phyloP scores from a whole-genome alignment of 108 stramenopile species.

The Conticribra weissflogii region DNA sequence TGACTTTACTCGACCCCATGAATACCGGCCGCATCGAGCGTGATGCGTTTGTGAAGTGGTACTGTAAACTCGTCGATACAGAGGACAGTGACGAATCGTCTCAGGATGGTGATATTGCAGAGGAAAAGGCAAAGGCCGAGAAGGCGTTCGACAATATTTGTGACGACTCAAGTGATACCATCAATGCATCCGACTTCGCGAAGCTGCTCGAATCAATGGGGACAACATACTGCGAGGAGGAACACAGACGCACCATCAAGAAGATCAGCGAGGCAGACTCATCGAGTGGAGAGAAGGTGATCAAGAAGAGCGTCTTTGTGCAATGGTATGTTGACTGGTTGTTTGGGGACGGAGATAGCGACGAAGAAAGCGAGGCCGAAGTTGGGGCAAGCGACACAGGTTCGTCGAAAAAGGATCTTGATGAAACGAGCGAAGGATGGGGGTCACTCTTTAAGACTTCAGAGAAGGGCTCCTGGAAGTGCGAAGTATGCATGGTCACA shows the following conservation, averaged over 20 bases:
- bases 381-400: conserved; percentile 32
- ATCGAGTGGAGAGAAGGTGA: conserved; percentile 24
- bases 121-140: conserved; percentile 67
- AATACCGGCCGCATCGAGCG: conserved; percentile 51
- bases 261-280: conserved; percentile 46
- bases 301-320: conserved; percentile 64
- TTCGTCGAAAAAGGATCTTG: conserved; percentile 3
- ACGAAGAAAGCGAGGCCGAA: conserved; percentile 25
- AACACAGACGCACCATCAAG: conserved; percentile 65
- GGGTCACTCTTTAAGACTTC: conserved; percentile 52
- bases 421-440: conserved; percentile 49
- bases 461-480: conserved; percentile 86
- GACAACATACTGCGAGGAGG: conserved; percentile 89
- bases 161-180: conserved; percentile 22
- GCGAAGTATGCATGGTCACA: conserved; percentile 75
- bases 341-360: conserved; percentile 80
- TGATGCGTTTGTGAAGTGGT: conserved; percentile 71
- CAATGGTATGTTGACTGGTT: conserved; percentile 90
- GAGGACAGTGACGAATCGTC: conserved; percentile 45
- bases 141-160: conserved; percentile 46
- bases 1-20: conserved; percentile 57
- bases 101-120: conserved; percentile 60
- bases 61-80: conserved; percentile 55
- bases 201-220: conserved; percentile 80
- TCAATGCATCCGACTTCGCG: conserved; percentile 61